These are phyloP conservation scores for Neurospora sp. DNA, from an alignment of 495 filamentous ascomycete species.

Conservation along the genomic window DNA sequence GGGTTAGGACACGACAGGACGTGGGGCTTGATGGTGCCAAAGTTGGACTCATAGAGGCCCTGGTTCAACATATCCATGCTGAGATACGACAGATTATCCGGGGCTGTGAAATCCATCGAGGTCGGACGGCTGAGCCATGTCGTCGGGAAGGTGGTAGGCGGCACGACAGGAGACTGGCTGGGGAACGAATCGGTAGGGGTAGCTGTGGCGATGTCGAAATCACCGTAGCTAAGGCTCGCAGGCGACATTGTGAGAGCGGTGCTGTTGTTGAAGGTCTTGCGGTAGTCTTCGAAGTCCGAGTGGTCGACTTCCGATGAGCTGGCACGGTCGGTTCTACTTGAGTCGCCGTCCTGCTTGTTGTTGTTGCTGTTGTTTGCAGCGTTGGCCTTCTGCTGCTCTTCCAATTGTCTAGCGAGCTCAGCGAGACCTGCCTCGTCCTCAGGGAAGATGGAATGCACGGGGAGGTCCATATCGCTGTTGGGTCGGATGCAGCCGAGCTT, in stretches of 20 bases:
- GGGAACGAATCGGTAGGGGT: conserved; percentile 24
- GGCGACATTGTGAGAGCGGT: conserved; percentile 36
- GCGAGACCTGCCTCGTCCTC: conserved; percentile 42
- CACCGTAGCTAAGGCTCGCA: conserved; percentile 32
- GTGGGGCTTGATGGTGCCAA: conserved; percentile 38
- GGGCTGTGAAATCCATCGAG: conserved; percentile 22
- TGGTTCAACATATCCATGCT: conserved; percentile 36
- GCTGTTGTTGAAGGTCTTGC: conserved; percentile 27
- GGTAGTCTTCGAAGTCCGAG: conserved; percentile 43
- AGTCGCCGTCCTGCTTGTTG: conserved; percentile 26
- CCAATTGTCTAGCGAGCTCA: conserved; percentile 38
- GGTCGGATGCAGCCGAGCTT: conserved; percentile 48
- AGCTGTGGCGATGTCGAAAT: conserved; percentile 27
- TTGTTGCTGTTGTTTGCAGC: conserved; percentile 15
- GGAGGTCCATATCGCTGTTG: conserved; percentile 44
- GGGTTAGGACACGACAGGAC: conserved; percentile 33
- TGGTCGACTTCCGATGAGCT: conserved; percentile 44
- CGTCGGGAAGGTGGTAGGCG: conserved; percentile 2
- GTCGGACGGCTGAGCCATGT: conserved; percentile 27
- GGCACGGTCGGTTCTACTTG: conserved; percentile 33
- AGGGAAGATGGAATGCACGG: conserved; percentile 40
- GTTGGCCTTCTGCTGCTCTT: conserved; percentile 30
- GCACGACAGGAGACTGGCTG: conserved; percentile 14
- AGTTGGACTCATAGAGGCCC: conserved; percentile 32
- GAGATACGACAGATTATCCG: conserved; percentile 13